Conservation (phyloP, 345 rosid genomes). For the Salix arbutifolia region DNA sequence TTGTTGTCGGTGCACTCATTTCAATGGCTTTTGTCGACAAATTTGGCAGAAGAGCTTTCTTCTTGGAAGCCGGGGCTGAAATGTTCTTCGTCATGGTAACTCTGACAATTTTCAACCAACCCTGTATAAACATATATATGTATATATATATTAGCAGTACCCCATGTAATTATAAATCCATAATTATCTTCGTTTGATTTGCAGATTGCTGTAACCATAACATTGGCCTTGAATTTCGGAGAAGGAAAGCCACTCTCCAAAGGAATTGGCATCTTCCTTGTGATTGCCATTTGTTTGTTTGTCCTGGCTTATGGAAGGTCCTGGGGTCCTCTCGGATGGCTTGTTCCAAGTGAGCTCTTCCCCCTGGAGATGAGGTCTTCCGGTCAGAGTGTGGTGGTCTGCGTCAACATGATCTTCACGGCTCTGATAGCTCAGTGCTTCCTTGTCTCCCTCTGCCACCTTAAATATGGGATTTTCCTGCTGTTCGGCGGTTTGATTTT, state of each 20-base stretch:
- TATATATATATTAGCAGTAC: too few relatives aligned
- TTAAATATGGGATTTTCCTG: slow-evolving; percentile 28
- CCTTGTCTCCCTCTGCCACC: slow-evolving; percentile 20
- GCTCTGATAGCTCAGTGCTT: slow-evolving; percentile 27
- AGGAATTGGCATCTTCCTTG: slow-evolving; percentile 11
- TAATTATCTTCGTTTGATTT: neutral
- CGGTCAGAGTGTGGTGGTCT: slow-evolving; percentile 2
- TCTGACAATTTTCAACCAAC: neutral
- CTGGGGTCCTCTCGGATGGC: slow-evolving; percentile 19
- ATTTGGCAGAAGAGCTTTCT: slow-evolving; percentile 40
- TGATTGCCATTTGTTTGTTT: slow-evolving; percentile 8
- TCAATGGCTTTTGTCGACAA: slow-evolving; percentile 31
- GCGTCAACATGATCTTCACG: slow-evolving; percentile 20
- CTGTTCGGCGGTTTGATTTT: slow-evolving; percentile 25
- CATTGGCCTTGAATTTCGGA: slow-evolving; percentile 17
- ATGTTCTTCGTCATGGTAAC: slow-evolving; percentile 36
- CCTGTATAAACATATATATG: too few relatives aligned
- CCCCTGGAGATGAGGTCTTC: slow-evolving; percentile 7
- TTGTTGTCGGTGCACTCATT: slow-evolving; percentile 24
- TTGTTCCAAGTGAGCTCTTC: slow-evolving; percentile 19
- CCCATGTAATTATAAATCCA: too few relatives aligned
- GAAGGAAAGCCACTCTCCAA: slow-evolving; percentile 8
- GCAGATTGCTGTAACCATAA: slow-evolving; percentile 12
- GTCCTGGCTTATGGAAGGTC: slow-evolving; percentile 17
- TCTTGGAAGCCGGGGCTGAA: slow-evolving; percentile 43